These are phyloP conservation scores for Nicotiana benthamiana DNA, from an alignment of 257 asterid genomes.

Conservation along the genomic window DNA sequence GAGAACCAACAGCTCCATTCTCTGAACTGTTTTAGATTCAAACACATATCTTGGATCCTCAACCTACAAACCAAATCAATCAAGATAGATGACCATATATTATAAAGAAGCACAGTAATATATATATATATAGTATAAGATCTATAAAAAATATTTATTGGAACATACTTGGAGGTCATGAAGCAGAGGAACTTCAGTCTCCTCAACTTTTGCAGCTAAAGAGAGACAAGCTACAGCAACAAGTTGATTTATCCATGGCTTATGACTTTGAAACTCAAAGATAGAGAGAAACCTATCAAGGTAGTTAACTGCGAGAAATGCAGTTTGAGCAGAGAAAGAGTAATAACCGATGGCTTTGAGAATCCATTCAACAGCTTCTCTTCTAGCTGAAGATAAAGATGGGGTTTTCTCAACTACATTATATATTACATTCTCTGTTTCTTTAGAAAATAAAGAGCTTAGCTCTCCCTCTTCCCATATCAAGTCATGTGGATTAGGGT, in stretches of 20 bases:
- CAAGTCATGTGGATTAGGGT: slow-evolving; percentile 16
- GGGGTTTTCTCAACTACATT: slow-evolving; percentile 19
- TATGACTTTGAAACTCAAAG: slow-evolving; percentile 24
- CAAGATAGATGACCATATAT: background rate
- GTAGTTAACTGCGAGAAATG: slow-evolving; percentile 65
- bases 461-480: slow-evolving; percentile 45
- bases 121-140: background rate
- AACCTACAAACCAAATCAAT: slow-evolving; percentile 26
- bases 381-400: slow-evolving; percentile 25
- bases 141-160: background rate
- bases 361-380: slow-evolving; percentile 63
- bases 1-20: slow-evolving; percentile 59
- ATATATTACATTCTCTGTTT: slow-evolving; percentile 32
- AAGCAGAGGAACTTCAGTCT: slow-evolving; percentile 64
- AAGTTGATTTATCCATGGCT: slow-evolving; percentile 73
- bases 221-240: slow-evolving; percentile 80
- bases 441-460: slow-evolving; percentile 41
- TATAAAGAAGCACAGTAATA: no score
- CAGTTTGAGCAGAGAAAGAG: slow-evolving; percentile 63
- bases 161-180: slow-evolving; percentile 66
- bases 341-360: slow-evolving; percentile 34
- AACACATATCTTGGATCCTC: slow-evolving; percentile 42
- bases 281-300: slow-evolving; percentile 50
- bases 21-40: slow-evolving; percentile 51
- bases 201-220: slow-evolving; percentile 81